Conservation (phyloP, 2,329 filamentous ascomycete species). For the Catunica adiposa region DNA sequence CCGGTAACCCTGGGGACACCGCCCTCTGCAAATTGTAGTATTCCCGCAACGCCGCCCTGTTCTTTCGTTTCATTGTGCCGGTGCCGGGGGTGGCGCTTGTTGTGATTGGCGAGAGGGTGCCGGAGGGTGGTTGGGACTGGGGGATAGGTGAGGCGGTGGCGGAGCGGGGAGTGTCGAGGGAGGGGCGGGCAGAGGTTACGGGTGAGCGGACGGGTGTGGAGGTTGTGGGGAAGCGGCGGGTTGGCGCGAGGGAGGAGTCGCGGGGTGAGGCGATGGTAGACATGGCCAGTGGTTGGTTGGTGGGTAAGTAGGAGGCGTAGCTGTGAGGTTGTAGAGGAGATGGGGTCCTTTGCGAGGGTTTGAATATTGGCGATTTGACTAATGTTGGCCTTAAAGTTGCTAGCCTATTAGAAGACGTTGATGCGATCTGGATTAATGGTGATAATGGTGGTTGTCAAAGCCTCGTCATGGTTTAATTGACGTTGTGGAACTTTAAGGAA, state of each 20-base stretch:
- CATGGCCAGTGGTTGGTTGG: slow-evolving; percentile 27
- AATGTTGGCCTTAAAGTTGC: too few species aligned
- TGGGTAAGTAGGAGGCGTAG: too few species aligned
- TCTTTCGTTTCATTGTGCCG: slow-evolving; percentile 36
- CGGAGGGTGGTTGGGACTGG: too few species aligned
- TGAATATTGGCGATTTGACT: too few species aligned
- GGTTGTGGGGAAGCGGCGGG: slow-evolving; percentile 40
- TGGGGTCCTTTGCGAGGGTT: too few species aligned
- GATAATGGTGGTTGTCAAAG: too few species aligned
- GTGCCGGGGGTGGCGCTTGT: slow-evolving; percentile 2
- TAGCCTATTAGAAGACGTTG: too few species aligned
- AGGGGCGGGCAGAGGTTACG: slow-evolving; percentile 59
- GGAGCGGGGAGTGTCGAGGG: slow-evolving; percentile 49
- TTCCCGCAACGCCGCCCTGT: slow-evolving; percentile 75
- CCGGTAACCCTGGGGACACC: slow-evolving; percentile 16
- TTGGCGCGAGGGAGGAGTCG: slow-evolving; percentile 32
- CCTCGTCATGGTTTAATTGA: too few species aligned
- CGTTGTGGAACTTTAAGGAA: neutral
- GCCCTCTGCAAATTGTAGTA: slow-evolving; percentile 63
- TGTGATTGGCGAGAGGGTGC: slow-evolving; percentile 16
- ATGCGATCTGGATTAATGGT: too few species aligned
- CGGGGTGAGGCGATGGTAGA: slow-evolving; percentile 49
- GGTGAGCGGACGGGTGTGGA: slow-evolving; percentile 33
- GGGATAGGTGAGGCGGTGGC: slow-evolving; percentile 35
- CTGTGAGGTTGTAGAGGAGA: neutral